Evolutionary conservation across 345 rosid genomes (phyloP).

Genomic region (Brassica napus): Da-Ae NC_063446.1:49993501-49994000

Average conservation of each 20-base stretch:
- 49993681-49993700: neutral
- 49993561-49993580: neutral
- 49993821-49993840: neutral
- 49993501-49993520: slow-evolving; percentile 21
- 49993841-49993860: neutral
- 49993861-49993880: too few relatives aligned
- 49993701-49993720: neutral
- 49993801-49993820: neutral
- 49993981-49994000: too few relatives aligned
- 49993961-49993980: too few relatives aligned
- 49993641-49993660: too few relatives aligned
- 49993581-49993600: slow-evolving; percentile 1
- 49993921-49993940: too few relatives aligned
- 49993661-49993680: neutral
- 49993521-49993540: slow-evolving; percentile 39
- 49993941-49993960: too few relatives aligned
- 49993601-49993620: slow-evolving; percentile 15
- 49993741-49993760: neutral
- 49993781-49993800: neutral
- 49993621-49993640: too few relatives aligned
- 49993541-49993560: neutral
- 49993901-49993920: too few relatives aligned
- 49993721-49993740: neutral
- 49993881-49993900: too few relatives aligned
- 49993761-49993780: neutral